phyloP scores from a whole-genome alignment of 2,329 filamentous ascomycete species.

The Paecilomyces sp. region DNA sequence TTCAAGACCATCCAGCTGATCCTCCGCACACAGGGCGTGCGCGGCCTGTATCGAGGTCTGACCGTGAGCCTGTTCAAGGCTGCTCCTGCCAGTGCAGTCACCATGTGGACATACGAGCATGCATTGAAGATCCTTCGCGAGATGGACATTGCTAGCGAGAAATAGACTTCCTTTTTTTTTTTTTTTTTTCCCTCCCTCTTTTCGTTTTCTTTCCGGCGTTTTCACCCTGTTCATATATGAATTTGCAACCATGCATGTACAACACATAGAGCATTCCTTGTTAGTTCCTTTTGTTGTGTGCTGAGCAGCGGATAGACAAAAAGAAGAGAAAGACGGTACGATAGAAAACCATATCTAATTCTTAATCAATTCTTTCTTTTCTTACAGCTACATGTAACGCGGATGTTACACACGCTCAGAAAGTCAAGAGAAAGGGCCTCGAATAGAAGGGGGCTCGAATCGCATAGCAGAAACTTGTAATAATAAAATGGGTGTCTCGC shows the following conservation, averaged over 20 bases:
- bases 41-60: constrained; percentile 81
- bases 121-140: constrained; percentile 54
- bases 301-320: neutral
- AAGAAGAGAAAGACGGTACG: neutral
- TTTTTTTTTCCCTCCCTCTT: too few species aligned
- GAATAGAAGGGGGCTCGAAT: neutral
- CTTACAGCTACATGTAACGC: neutral
- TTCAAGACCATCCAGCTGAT: constrained; percentile 61
- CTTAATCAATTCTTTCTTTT: neutral
- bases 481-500: neutral
- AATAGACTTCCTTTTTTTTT: neutral
- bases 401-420: neutral
- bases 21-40: constrained; percentile 61
- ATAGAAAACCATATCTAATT: neutral
- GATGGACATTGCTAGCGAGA: constrained; percentile 8
- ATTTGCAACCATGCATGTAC: neutral
- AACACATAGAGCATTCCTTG: neutral
- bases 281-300: neutral
- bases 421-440: neutral
- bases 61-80: constrained; percentile 87
- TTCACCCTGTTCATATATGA: neutral
- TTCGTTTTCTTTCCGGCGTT: neutral
- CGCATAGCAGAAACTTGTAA: neutral
- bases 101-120: constrained; percentile 90
- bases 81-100: constrained; percentile 85